phyloP scores from a whole-genome alignment of 805 yeast species.

The Naumovozyma castellii region DNA sequence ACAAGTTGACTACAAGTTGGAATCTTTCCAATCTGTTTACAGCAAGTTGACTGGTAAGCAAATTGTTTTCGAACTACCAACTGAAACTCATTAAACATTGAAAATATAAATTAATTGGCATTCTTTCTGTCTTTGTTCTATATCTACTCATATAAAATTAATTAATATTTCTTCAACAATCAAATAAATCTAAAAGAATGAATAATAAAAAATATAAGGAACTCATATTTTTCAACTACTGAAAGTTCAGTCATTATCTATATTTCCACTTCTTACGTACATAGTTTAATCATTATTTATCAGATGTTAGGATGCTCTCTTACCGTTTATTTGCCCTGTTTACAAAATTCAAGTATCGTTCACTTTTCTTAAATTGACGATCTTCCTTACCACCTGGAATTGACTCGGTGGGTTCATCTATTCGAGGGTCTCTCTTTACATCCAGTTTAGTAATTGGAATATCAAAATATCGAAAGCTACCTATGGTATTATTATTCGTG shows the following conservation, averaged over 20 bases:
- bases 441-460: constrained; percentile 20
- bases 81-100: constrained; percentile 29
- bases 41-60: constrained; percentile 98
- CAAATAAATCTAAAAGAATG: constrained; percentile 20
- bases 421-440: neutral
- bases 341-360: constrained; percentile 16
- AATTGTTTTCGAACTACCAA: constrained; percentile 93
- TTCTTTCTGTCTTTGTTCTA: constrained; percentile 3
- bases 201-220: neutral
- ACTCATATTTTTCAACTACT: neutral
- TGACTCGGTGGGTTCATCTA: neutral
- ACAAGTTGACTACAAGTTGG: constrained; percentile 96
- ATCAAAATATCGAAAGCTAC: constrained; percentile 17
- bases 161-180: constrained; percentile 14
- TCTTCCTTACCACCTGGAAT: constrained; percentile 1
- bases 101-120: constrained; percentile 5
- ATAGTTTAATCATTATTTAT: too few relatives aligned
- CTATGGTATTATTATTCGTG: constrained; percentile 9
- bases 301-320: too few relatives aligned
- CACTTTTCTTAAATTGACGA: constrained; percentile 3
- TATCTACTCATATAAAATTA: constrained; percentile 8
- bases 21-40: constrained; percentile 98
- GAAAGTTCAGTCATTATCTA: too few relatives aligned
- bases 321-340: constrained; percentile 9
- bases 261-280: too few relatives aligned